Conservation (phyloP, 2,329 filamentous ascomycete genomes). For the Colletotrichum tamarilloi region DNA sequence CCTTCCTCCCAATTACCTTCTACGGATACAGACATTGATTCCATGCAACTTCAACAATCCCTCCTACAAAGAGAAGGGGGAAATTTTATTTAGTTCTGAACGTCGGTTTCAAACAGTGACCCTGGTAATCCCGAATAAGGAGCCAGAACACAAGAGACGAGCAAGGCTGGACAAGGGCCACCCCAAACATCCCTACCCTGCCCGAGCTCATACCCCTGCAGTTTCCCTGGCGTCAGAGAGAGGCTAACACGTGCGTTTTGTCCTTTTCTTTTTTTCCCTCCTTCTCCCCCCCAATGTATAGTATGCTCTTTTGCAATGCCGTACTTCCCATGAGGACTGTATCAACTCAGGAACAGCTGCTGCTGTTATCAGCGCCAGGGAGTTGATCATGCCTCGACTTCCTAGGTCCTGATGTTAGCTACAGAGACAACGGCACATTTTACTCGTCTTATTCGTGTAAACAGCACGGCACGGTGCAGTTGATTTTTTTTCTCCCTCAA, state of each 20-base stretch:
- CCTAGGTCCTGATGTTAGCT: no score
- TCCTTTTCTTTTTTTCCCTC: background rate
- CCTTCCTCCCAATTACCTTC: background rate
- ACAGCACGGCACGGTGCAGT: background rate
- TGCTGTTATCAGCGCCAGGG: no score
- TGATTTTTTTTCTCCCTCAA: background rate
- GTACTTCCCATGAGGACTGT: background rate
- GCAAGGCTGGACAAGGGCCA: conserved; percentile 26
- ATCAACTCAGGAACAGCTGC: background rate
- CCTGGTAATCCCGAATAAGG: conserved; percentile 10
- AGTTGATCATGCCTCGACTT: background rate
- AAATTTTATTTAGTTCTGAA: conserved; percentile 6
- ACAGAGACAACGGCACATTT: background rate
- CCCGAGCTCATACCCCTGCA: conserved; percentile 32
- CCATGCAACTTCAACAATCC: background rate
- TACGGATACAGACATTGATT: background rate
- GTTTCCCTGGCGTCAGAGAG: conserved; percentile 13
- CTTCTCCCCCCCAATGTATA: background rate
- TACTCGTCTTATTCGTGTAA: background rate
- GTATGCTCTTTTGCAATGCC: background rate
- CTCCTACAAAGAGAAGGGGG: background rate
- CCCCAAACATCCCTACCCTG: conserved; percentile 14
- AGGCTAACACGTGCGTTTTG: conserved; percentile 25
- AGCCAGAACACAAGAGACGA: conserved; percentile 10
- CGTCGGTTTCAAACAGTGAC: conserved; percentile 29